These are phyloP conservation scores for Hirschioporus abietinus DNA, from an alignment of 768 basidiomycete species.

Conservation along the genomic window DNA sequence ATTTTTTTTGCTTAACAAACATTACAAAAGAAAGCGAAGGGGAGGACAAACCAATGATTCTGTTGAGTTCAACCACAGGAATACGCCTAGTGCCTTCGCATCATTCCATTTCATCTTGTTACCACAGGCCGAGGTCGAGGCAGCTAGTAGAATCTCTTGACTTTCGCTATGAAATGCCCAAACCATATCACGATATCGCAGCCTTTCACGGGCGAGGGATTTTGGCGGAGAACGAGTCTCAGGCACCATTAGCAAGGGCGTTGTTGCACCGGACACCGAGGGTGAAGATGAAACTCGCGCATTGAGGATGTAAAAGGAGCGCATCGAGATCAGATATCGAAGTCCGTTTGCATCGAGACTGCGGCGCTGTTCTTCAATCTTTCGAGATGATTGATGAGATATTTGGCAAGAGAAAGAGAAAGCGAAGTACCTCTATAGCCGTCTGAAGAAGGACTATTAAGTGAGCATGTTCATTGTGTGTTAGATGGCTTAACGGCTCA, in stretches of 20 bases:
- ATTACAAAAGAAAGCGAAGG: neutral
- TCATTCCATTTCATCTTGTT: constrained; percentile 90
- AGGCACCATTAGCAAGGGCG: neutral
- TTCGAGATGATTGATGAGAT: constrained; percentile 7
- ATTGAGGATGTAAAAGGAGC: constrained; percentile 85
- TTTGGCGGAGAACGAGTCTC: constrained; percentile 30
- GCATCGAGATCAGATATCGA: constrained; percentile 89
- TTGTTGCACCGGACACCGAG: neutral
- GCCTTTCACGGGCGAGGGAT: constrained; percentile 63
- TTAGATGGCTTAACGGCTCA: constrained; percentile 62
- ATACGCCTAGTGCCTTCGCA: constrained; percentile 79
- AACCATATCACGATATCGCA: constrained; percentile 89
- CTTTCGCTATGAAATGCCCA: constrained; percentile 98
- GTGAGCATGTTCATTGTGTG: constrained; percentile 76
- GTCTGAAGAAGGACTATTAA: constrained; percentile 82
- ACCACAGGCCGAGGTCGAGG: constrained; percentile 65
- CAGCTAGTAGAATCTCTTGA: constrained; percentile 74
- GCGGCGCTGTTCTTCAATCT: constrained; percentile 90
- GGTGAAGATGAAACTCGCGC: constrained; percentile 41
- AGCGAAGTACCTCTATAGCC: constrained; percentile 67
- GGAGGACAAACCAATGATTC: constrained; percentile 65
- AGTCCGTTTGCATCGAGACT: constrained; percentile 89
- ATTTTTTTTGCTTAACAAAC: neutral
- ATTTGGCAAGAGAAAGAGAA: constrained; percentile 6
- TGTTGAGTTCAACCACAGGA: constrained; percentile 78